Conservation (phyloP, 2,329 filamentous ascomycete genomes). For the Phaeomoniella chlamydospora region DNA sequence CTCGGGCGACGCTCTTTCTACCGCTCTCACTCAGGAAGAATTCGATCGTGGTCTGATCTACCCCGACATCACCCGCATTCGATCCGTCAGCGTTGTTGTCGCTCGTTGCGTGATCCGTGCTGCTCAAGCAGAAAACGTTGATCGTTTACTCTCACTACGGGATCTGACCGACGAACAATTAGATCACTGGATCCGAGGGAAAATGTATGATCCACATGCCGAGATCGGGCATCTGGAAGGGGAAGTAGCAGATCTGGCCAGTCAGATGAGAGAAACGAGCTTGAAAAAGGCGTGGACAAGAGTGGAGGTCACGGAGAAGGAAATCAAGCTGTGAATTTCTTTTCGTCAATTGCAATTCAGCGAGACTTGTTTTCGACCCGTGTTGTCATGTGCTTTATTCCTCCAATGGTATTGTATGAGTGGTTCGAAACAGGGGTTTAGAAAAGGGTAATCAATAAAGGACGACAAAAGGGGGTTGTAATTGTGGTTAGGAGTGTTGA, state of each 20-base stretch:
- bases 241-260: constrained; percentile 28
- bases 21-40: constrained; percentile 68
- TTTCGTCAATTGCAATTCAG: no score
- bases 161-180: constrained; percentile 26
- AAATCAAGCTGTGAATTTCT: constrained; percentile 8
- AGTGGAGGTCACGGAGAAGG: constrained; percentile 5
- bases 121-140: constrained; percentile 66
- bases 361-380: no score
- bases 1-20: constrained; percentile 67
- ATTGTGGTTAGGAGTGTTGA: no score
- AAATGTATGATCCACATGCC: constrained; percentile 34
- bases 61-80: constrained; percentile 77
- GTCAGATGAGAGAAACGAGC: constrained; percentile 12
- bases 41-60: constrained; percentile 75
- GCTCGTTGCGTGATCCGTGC: constrained; percentile 88
- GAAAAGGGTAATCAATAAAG: no score
- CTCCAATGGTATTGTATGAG: no score
- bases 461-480: no score
- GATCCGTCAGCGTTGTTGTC: constrained; percentile 75
- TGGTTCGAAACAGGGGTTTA: no score
- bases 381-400: no score
- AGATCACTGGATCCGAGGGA: constrained; percentile 31
- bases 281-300: constrained; percentile 3
- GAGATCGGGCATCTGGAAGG: constrained; percentile 31
- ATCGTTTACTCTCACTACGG: constrained; percentile 29